Evolutionary conservation across 116 monocot species (phyloP), one percentile per base, ranked within the genome.

Genomic region (Papilionanthe hybrid): DNA sequence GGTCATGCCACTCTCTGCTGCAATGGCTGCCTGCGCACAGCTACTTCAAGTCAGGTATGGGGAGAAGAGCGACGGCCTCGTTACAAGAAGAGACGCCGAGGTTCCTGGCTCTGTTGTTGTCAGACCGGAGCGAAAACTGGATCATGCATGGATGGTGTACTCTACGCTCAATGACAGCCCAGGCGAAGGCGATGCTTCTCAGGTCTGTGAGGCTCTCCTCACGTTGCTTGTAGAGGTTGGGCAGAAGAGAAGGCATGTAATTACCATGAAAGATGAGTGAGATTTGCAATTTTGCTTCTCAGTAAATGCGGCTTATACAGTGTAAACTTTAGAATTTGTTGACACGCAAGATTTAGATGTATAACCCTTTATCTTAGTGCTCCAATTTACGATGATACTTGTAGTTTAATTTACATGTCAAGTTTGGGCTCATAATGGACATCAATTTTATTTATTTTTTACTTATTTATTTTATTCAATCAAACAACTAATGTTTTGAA

Each of bases 71-170:
- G 98, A 98, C 32, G 98, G 98, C 45, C 89, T 98, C 20, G 98
- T 98, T 25, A 98, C 98, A 5, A 75, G 98, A 71, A 82, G 82
- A 73, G 98, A 98, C 78, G 98, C 98, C 0, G 98, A 98, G 83
- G 94, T 94, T 32, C 98, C 94, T 2, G 98, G 98, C 8, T 98
- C 98, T 0, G 87, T 98, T 5, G 94, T 87, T 1, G 84, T 98
- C 27, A 85, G 94, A 3, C 93, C 88, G 6, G 83, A 82, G 8
- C 75, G 83, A 58, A 94, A 94, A 72, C 81, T 94, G 49, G 98
- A 98, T 82, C 98, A 94, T 85, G 94, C 88, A 1, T 98, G 94
- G 94, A 94, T 98, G 94, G 97, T 94, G 9, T 91, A 94, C 68
- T 88, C 94, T 12, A 83, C 92, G 23, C 19, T 84, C 55, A 91